Base-by-base conservation (phyloP, 75 land plant species). In the Larix kaempferi region DNA sequence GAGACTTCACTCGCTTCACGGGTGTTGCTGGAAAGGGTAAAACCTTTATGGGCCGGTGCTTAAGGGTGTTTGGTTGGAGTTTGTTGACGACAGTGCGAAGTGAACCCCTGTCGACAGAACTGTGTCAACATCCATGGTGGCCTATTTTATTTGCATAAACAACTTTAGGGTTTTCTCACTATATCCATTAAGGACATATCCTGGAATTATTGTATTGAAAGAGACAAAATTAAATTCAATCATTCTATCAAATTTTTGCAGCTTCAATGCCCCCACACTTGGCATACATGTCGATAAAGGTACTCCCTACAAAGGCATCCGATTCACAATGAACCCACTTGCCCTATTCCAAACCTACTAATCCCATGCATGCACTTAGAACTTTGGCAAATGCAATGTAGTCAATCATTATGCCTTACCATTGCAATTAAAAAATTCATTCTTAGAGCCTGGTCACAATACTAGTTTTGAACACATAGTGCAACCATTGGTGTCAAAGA, bases 251-350 rank as follows among this genome's bases (percentile, higher is more conserved):
- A 80, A 55, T 22, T 60, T 60, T 74, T 15, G 78, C 66, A 57
- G 60, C 44, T 59, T 57, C 26, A 5, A 80, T 37, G 37, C 55
- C 22, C 7, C 49, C 22, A 57, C 39, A 37, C 3, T 37, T 37
- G 39, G 39, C 0, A 37, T 37, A 37, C 3, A 37, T 37, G 39
- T 37, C 77, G 58, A 33, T 17, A 13, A 33, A 35, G 35, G 84
- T 77, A 10, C 79, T 82, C 49, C 81, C 83, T 33, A 84, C 39
- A 77, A 84, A 83, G n/a, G 64, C 44, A 78, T 82, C 82, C 71
- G 77, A 52, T 52, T 82, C 76, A 19, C 80, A 66, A 29, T 29
- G 33, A 29, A 29, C 33, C 33, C 33, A 29, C 33, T 29, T 29
- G 0, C 33, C 33, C 33, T 29, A 37, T 37, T 37, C 39, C 5